Conservation (phyloP, 2,329 filamentous ascomycete species). For the Diaporthe helianthi region DNA sequence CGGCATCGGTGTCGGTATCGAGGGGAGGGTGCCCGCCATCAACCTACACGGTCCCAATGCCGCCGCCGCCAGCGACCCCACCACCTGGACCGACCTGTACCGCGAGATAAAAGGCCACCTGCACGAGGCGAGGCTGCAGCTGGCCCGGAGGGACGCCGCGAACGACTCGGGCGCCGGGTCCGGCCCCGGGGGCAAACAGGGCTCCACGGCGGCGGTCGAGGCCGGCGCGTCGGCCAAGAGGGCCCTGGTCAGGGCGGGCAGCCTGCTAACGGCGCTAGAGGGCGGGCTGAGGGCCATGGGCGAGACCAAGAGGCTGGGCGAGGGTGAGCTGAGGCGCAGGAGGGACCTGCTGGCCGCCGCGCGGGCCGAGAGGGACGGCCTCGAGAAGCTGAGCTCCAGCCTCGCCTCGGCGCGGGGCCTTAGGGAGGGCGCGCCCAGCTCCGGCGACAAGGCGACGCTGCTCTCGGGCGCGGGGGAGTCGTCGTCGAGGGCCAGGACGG, state of each 20-base stretch:
- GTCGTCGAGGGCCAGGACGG: constrained; percentile 41
- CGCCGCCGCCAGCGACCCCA: constrained; percentile 62
- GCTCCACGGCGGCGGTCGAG: constrained; percentile 58
- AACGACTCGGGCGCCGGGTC: constrained; percentile 44
- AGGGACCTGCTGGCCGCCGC: constrained; percentile 74
- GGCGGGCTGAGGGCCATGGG: constrained; percentile 68
- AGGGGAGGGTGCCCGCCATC: constrained; percentile 44
- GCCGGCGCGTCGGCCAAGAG: constrained; percentile 78
- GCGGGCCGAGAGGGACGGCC: constrained; percentile 75
- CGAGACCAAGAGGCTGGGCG: constrained; percentile 65
- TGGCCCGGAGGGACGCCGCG: constrained; percentile 73
- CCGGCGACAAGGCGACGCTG: constrained; percentile 58
- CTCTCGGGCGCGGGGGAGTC: constrained; percentile 47
- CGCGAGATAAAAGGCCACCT: constrained; percentile 75
- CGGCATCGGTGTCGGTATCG: constrained; percentile 42
- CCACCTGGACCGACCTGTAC: constrained; percentile 79
- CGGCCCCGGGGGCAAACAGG: constrained; percentile 42
- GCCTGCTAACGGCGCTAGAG: constrained; percentile 67
- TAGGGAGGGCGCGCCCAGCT: constrained; percentile 57
- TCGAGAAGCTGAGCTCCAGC: constrained; percentile 75
- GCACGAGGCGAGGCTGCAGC: constrained; percentile 68
- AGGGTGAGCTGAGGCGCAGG: constrained; percentile 76
- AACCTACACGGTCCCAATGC: constrained; percentile 47
- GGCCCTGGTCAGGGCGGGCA: constrained; percentile 72
- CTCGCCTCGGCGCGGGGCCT: constrained; percentile 44